Conservation (phyloP, 2,329 filamentous ascomycete species). For the Penicillium verrucosum region DNA sequence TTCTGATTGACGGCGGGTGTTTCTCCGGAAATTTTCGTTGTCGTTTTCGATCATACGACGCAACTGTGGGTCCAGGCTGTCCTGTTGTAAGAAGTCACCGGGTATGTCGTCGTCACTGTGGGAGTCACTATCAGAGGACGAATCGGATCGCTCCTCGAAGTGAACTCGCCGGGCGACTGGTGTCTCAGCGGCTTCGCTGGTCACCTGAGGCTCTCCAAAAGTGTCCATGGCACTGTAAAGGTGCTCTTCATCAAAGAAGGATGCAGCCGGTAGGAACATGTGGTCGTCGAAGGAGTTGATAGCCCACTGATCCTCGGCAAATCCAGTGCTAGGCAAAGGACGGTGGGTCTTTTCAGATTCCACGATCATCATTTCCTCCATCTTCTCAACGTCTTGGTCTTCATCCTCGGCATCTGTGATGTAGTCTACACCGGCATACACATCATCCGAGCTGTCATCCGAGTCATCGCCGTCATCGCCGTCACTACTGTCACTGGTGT, state of each 20-base stretch:
- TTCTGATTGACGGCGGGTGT: conserved; percentile 34
- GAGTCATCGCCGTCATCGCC: conserved; percentile 36
- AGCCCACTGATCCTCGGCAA: conserved; percentile 46
- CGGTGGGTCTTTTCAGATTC: conserved; percentile 39
- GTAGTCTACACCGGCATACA: conserved; percentile 73
- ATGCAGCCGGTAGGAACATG: conserved; percentile 40
- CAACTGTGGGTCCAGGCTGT: conserved; percentile 67
- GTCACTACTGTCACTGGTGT: conserved; percentile 33
- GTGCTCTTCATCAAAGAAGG: conserved; percentile 45
- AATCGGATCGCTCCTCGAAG: conserved; percentile 62
- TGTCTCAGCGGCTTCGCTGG: conserved; percentile 40
- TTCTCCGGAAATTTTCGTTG: conserved; percentile 32
- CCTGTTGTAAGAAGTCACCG: conserved; percentile 75
- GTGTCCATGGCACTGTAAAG: conserved; percentile 40
- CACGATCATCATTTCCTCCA: conserved; percentile 74
- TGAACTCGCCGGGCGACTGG: conserved; percentile 64
- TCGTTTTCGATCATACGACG: conserved; percentile 71
- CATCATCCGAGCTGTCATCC: conserved; percentile 58
- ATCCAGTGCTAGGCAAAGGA: conserved; percentile 26
- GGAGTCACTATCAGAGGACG: conserved; percentile 58
- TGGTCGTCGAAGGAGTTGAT: conserved; percentile 47
- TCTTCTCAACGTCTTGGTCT: conserved; percentile 71
- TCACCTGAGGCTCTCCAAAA: conserved; percentile 37
- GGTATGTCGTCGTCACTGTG: conserved; percentile 63
- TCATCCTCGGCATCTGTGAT: conserved; percentile 78